These are phyloP conservation scores for Yamadazyma atlantica DNA, from an alignment of 1,139 yeast species.

Conservation along the genomic window DNA sequence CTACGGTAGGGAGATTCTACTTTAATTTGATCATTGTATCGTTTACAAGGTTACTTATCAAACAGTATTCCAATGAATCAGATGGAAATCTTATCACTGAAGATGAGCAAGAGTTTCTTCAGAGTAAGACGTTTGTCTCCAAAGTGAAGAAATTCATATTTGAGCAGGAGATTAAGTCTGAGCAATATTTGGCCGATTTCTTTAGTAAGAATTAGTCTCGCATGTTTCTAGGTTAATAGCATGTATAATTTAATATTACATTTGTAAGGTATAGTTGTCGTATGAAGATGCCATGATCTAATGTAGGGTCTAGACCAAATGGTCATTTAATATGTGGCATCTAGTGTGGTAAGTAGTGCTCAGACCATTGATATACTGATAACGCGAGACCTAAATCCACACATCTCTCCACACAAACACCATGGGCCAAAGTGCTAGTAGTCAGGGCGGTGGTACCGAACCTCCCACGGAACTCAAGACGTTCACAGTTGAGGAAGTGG, in stretches of 20 bases:
- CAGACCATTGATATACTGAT: too few species aligned
- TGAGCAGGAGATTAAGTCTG: conserved; percentile 32
- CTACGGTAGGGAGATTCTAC: conserved; percentile 60
- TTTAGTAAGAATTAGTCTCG: conserved; percentile 12
- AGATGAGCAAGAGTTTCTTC: conserved; percentile 26
- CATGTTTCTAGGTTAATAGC: conserved; percentile 19
- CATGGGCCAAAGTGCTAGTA: conserved; percentile 20
- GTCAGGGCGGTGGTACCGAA: conserved; percentile 2
- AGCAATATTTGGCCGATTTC: conserved; percentile 26
- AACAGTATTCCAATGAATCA: conserved; percentile 27
- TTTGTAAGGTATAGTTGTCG: too few species aligned
- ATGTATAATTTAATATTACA: too few species aligned
- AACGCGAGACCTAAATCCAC: too few species aligned
- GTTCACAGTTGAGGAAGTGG: conserved; percentile 13
- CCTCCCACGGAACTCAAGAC: conserved; percentile 3
- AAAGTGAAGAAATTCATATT: conserved; percentile 23
- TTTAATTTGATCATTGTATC: conserved; percentile 64
- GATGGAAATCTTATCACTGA: conserved; percentile 19
- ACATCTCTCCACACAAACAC: too few species aligned
- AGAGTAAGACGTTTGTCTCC: conserved; percentile 21
- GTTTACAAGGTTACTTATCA: conserved; percentile 50
- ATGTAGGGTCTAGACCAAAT: too few species aligned
- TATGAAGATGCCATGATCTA: too few species aligned
- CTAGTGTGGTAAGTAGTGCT: too few species aligned
- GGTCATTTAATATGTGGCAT: too few species aligned